Conservation (phyloP, 768 basidiomycete genomes). For the Trametes gibbosa region DNA sequence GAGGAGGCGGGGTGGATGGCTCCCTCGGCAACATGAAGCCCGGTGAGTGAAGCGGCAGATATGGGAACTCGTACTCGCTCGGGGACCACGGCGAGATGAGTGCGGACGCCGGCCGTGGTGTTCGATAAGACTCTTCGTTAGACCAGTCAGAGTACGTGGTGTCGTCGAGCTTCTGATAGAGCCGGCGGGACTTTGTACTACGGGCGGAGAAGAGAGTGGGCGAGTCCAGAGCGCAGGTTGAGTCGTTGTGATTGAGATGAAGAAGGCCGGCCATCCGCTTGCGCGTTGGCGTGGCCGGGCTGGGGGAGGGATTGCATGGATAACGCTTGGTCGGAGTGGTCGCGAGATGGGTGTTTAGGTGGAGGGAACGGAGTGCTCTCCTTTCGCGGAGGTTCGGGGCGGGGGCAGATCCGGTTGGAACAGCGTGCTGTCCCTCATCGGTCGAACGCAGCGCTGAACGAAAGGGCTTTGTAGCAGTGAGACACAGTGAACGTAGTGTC, state of each 20-base stretch:
- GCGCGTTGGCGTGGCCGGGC: conserved; percentile 1
- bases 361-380: conserved; percentile 5
- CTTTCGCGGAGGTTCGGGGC: conserved; percentile 10
- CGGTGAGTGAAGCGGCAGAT: conserved; percentile 10
- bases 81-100: conserved; percentile 28
- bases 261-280: conserved; percentile 23
- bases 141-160: conserved; percentile 4
- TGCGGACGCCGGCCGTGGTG: conserved; percentile 17
- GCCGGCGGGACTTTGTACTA: neutral
- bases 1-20: conserved; percentile 16
- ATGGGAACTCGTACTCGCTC: conserved; percentile 22
- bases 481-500: conserved; percentile 16
- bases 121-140: conserved; percentile 1
- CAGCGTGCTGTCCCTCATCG: neutral
- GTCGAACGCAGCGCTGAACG: neutral
- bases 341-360: conserved; percentile 2
- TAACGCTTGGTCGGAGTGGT: conserved; percentile 1
- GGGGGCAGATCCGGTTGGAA: neutral
- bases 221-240: conserved; percentile 2
- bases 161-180: conserved; percentile 16
- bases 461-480: conserved; percentile 4
- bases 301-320: neutral
- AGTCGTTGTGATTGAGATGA: conserved; percentile 4
- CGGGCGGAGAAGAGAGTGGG: neutral
- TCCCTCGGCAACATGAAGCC: neutral